These are phyloP conservation scores for Leishmania arabica DNA, from an alignment of 208 protist species.

Conservation along the genomic window DNA sequence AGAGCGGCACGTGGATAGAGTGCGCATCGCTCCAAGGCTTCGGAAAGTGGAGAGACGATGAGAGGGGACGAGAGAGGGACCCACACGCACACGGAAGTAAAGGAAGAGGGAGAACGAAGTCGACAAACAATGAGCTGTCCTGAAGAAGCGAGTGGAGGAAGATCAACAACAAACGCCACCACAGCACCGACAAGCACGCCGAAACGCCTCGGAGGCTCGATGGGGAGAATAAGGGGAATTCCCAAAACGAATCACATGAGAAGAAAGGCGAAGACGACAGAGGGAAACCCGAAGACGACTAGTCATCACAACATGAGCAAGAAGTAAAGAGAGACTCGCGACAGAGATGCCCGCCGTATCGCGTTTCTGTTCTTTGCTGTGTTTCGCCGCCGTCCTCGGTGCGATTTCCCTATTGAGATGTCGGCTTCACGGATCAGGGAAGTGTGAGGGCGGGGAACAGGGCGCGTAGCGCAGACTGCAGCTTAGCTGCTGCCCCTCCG, in stretches of 20 bases:
- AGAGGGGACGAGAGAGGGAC: too few species aligned
- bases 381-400: neutral
- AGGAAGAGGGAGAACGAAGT: neutral
- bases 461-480: neutral
- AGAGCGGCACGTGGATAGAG: neutral
- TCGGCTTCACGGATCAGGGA: neutral
- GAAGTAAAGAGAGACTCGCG: neutral
- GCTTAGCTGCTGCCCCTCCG: neutral
- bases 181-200: neutral
- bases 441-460: neutral
- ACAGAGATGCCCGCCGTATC: neutral
- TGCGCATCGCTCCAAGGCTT: neutral
- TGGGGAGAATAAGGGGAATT: neutral
- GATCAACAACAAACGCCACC: neutral
- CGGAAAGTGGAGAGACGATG: neutral
- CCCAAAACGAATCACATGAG: neutral
- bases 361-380: neutral
- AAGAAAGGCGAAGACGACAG: neutral
- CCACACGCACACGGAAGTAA: neutral
- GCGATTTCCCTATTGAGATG: neutral
- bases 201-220: neutral
- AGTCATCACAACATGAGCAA: neutral
- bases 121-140: neutral
- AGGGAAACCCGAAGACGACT: neutral
- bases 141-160: neutral